Percentiles rank a stretch among this genome's conserved stretches.
Conservation (phyloP, 306 rosid species). For the Dryas alaskensis region DNA sequence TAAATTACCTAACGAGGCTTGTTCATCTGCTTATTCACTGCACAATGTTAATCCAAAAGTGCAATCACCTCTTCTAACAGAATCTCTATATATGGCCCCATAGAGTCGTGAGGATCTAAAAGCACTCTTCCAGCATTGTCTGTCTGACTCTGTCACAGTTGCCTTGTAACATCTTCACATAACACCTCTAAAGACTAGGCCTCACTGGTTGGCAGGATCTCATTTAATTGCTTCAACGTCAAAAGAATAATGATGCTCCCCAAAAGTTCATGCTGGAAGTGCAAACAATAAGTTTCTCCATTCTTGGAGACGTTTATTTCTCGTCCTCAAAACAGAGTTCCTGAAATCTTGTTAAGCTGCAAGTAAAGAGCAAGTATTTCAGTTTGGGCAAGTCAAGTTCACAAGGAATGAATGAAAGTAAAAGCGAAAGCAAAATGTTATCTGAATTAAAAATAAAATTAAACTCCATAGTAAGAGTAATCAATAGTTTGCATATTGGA, state of each 20-base stretch:
- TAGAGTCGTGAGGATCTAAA: not conserved
- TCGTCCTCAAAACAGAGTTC: constrained; percentile 44
- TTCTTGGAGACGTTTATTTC: constrained; percentile 8
- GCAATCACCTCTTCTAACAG: not conserved
- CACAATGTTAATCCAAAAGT: not conserved
- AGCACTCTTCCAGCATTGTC: not conserved
- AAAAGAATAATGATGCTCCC: not conserved
- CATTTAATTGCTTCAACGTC: not conserved
- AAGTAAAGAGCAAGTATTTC: constrained; percentile 28
- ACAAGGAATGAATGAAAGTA: not conserved
- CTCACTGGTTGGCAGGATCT: constrained; percentile 12
- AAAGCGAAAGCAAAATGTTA: not conserved
- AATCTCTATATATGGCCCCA: not conserved
- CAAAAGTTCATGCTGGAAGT: constrained; percentile 14
- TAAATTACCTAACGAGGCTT: constrained; percentile 5
- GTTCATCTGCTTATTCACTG: not conserved
- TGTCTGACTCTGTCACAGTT: not conserved
- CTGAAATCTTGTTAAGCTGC: constrained; percentile 61
- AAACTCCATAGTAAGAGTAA: not conserved
- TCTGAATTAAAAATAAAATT: too few species aligned
- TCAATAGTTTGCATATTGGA: constrained; percentile 10
- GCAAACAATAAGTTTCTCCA: constrained; percentile 16
- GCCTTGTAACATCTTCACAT: not conserved
- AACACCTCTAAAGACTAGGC: not conserved
- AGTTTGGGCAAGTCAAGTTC: not conserved